Evolutionary conservation across 257 asterid species (phyloP), one percentile per base, ranked within the genome.

Genomic region (Cinchona pubescens): DNA sequence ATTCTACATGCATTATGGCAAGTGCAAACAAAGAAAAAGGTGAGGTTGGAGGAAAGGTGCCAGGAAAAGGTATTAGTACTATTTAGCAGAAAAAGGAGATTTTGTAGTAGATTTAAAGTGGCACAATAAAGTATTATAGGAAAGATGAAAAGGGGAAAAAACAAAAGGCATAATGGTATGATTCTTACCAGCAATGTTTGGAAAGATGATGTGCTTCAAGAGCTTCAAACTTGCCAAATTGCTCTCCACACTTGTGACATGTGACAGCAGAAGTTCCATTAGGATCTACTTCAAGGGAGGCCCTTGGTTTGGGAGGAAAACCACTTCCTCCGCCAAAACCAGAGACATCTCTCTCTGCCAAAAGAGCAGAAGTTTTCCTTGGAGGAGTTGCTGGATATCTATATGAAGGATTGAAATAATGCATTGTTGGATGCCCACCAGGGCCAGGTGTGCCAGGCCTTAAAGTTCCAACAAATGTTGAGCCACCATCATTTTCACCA

Each of bases 391-490:
- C 77, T 66, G 81, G 66, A 32, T 67, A 81, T 72, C 82, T 83
- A 58, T 81, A 86, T 0, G 92, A 84, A 81, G 88, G 89, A 59
- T 90, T 91, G 40, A 85, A 91, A 77, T 87, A 87, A 65, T 90
- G 96, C 88, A 83, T 85, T 63, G 89, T 76, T 35, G 87, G 86
- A 67, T 87, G 85, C 58, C 89, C 93, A 14, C 89, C 91, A 19
- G 97, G 96, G 9, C 94, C 96, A 35, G 97, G 96, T 0, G 98
- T 89, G 15, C 98, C 92, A 16, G 97, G 96, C 87, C 86, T 83
- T 29, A 91, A 73, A 37, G 93, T 89, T 11, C 91, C 95, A 74
- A 90, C 88, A 66, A 78, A 86, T 15, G 80, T 63, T 25, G 84
- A 81, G 37, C 86, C 88, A 77, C 76, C 82, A 60, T 71, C 74